phyloP scores from a whole-genome alignment of 1,284 basidiomycete genomes.

The Tausonia pullulans region DNA sequence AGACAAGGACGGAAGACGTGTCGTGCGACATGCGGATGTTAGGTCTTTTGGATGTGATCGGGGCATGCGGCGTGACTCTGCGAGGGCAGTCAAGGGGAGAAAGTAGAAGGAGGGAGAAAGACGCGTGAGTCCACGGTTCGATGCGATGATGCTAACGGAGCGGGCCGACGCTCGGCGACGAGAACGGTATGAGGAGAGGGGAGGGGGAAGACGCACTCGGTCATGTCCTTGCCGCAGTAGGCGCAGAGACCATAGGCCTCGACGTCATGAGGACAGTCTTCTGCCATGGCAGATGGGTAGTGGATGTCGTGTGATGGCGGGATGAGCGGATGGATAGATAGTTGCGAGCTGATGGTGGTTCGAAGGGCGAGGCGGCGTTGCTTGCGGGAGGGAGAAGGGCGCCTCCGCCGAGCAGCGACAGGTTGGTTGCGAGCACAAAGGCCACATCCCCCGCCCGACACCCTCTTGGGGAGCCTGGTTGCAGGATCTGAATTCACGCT shows the following conservation, averaged over 20 bases:
- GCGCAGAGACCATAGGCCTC: slow-evolving; percentile 87
- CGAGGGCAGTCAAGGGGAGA: not conserved
- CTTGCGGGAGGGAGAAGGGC: too few species aligned
- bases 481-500: too few species aligned
- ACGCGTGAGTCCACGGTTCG: not conserved
- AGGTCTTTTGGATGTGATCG: slow-evolving; percentile 64
- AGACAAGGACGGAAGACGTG: slow-evolving; percentile 30
- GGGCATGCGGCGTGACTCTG: slow-evolving; percentile 72
- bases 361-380: too few species aligned
- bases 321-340: too few species aligned
- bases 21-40: slow-evolving; percentile 48
- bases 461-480: too few species aligned
- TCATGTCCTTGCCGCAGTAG: slow-evolving; percentile 86
- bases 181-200: not conserved
- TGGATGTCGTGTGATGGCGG: too few species aligned
- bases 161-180: not conserved
- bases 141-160: too few species aligned
- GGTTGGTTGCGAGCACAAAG: too few species aligned
- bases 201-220: slow-evolving; percentile 49
- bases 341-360: too few species aligned
- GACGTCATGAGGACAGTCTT: slow-evolving; percentile 87
- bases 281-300: slow-evolving; percentile 25
- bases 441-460: too few species aligned
- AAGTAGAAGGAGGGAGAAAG: slow-evolving; percentile 13
- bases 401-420: too few species aligned